Base-by-base conservation (phyloP, 2,329 filamentous ascomycete genomes). In the Calonectria crousiana region DNA sequence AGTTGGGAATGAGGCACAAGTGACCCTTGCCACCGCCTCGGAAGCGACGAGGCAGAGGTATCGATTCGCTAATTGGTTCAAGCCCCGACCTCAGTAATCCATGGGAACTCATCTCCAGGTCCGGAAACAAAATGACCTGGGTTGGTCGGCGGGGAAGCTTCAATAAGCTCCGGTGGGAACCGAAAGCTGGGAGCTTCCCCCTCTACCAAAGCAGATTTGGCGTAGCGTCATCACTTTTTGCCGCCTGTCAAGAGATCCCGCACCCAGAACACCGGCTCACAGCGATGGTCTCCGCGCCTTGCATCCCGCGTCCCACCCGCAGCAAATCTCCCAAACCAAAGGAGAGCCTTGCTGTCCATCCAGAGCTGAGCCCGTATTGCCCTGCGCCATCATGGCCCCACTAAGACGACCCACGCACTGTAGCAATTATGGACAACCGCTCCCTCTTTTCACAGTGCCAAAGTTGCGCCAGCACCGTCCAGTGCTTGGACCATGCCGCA, bases 201-300 rank as follows among this genome's bases (percentile, higher is more conserved):
- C 23, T 66, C 75, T 64, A 73, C 78, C 78, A 81, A 70, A 69
- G 75, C 74, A 71, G 64, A 80, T 80, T 76, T 70, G 72, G 79
- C 67, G 75, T 79, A 81, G 79, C 78, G 80, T 77, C 76, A 77
- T 75, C 76, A 69, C 16, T 70, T 73, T 74, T 66, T 66, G 71
- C 72, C 66, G 76, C 77, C 77, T 79, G 81, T 82, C 80, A 81
- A 78, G 74, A 76, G 79, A 80, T 81, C 78, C 81, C 76, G 77
- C 79, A 79, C 77, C 81, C 81, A 82, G 78, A 78, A 74, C 78
- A 81, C 81, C 79, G 80, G 81, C 76, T 76, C 81, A 78, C 71
- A 69, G 58, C 73, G 75, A 74, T 73, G 77, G 74, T 53, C 68
- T 60, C 51, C 73, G 52, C 76, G 74, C 71, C 78, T 76, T 80